Conservation (phyloP, 441 rosid species). For the Adansonia rubrostipa region DNA sequence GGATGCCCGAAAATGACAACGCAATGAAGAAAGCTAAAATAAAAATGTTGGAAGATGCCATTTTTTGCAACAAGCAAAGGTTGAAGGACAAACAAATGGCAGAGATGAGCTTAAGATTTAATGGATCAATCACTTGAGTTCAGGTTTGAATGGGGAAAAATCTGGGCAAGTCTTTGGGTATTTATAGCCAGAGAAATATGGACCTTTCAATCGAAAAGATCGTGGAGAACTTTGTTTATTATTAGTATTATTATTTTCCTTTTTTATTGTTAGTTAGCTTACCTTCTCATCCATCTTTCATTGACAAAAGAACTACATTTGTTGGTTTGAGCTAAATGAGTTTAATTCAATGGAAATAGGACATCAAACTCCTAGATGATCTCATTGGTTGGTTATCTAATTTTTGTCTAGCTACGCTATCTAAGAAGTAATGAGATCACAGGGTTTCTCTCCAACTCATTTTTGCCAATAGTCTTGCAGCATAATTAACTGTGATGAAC, state of each 20-base stretch:
- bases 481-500: neutral
- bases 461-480: neutral
- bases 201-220: too few relatives aligned
- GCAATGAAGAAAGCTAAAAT: conserved; percentile 22
- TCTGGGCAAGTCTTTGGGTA: neutral
- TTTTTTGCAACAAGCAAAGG: neutral
- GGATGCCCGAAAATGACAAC: conserved; percentile 24
- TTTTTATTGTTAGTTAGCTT: neutral
- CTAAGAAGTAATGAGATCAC: neutral
- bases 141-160: neutral
- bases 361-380: neutral
- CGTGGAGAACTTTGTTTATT: neutral
- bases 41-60: conserved; percentile 30
- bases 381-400: neutral
- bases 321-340: too few relatives aligned
- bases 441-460: neutral
- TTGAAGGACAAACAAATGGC: neutral
- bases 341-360: too few relatives aligned
- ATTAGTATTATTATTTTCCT: neutral
- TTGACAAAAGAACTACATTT: neutral
- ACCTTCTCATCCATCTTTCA: neutral
- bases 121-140: too few relatives aligned
- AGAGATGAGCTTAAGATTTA: too few relatives aligned
- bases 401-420: neutral
- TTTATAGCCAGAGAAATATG: neutral